Percentiles rank a stretch among this genome's conserved stretches.
phyloP scores from a whole-genome alignment of 2,329 filamentous ascomycete genomes.

The Botrytis cinerea region DNA sequence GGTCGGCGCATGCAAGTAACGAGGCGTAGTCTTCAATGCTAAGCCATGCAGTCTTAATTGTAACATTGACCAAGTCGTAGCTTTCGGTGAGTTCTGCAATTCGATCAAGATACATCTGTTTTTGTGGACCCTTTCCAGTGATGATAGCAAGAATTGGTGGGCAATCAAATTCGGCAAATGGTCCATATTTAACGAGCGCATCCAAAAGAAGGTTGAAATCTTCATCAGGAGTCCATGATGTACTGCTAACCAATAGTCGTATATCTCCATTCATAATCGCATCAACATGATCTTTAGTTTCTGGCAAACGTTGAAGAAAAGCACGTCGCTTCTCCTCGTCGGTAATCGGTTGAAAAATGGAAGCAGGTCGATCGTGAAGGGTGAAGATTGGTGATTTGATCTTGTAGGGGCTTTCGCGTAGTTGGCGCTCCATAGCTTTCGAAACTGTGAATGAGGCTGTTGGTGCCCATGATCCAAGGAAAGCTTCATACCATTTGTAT shows the following conservation, averaged over 20 bases:
- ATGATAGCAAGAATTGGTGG: slow-evolving; percentile 82
- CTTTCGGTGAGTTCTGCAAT: slow-evolving; percentile 63
- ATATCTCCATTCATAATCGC: slow-evolving; percentile 60
- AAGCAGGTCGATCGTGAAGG: slow-evolving; percentile 83
- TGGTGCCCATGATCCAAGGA: slow-evolving; percentile 67
- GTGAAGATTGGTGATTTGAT: slow-evolving; percentile 67
- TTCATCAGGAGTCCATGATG: slow-evolving; percentile 96
- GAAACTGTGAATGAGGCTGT: slow-evolving; percentile 84
- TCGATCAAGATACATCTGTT: slow-evolving; percentile 68
- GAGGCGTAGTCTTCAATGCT: slow-evolving; percentile 80
- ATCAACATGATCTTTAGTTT: slow-evolving; percentile 61
- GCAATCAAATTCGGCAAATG: slow-evolving; percentile 45
- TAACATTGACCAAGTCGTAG: slow-evolving; percentile 64
- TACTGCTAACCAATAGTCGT: slow-evolving; percentile 83
- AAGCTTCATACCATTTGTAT: slow-evolving; percentile 75
- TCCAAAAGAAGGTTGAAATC: slow-evolving; percentile 88
- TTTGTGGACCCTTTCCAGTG: slow-evolving; percentile 89
- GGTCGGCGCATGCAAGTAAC: slow-evolving; percentile 80
- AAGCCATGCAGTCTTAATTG: slow-evolving; percentile 81
- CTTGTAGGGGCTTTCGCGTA: slow-evolving; percentile 63
- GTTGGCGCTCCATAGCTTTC: slow-evolving; percentile 77
- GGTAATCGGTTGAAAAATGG: slow-evolving; percentile 73
- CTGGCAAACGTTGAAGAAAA: slow-evolving; percentile 66
- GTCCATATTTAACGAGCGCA: slow-evolving; percentile 75
- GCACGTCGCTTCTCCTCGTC: slow-evolving; percentile 49